Conservation (phyloP, 257 asterid genomes). For the Solanum chiquidenum region DNA sequence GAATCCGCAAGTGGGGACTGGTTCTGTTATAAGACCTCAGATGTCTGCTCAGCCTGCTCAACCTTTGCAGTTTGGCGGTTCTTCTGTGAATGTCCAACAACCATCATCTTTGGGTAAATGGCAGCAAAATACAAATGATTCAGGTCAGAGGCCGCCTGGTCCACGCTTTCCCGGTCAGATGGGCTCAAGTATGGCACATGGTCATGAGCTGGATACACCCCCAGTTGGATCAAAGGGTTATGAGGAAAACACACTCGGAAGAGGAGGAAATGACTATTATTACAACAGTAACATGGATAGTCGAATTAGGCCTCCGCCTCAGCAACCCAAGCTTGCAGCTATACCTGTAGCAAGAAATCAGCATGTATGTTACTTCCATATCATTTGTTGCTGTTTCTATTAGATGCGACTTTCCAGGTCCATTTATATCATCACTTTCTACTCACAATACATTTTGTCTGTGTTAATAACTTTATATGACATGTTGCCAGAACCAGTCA, state of each 20-base stretch:
- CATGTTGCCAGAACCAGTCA: background rate
- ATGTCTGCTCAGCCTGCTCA: conserved; percentile 39
- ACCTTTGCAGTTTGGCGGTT: conserved; percentile 29
- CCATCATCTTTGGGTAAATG: conserved; percentile 24
- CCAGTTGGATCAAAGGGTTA: conserved; percentile 49
- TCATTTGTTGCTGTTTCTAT: background rate
- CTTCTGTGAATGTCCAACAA: conserved; percentile 46
- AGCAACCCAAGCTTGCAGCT: conserved; percentile 75
- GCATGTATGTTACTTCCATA: conserved; percentile 38
- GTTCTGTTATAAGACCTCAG: conserved; percentile 30
- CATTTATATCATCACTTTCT: background rate
- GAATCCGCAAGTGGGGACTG: conserved; percentile 26
- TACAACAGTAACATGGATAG: conserved; percentile 38
- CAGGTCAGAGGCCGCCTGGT: conserved; percentile 32
- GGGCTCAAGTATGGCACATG: conserved; percentile 49
- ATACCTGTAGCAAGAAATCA: conserved; percentile 62
- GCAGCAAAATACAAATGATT: conserved; percentile 42
- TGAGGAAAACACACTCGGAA: conserved; percentile 56
- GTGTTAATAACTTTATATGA: background rate
- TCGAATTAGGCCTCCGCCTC: conserved; percentile 30
- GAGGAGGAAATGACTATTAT: conserved; percentile 51
- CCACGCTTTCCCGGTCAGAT: conserved; percentile 55
- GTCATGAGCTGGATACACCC: conserved; percentile 41
- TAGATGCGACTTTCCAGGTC: background rate
- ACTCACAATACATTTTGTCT: background rate